Evolutionary conservation across 805 yeast genomes (phyloP).

Genomic region (Wickerhamiella nectarea): DNA sequence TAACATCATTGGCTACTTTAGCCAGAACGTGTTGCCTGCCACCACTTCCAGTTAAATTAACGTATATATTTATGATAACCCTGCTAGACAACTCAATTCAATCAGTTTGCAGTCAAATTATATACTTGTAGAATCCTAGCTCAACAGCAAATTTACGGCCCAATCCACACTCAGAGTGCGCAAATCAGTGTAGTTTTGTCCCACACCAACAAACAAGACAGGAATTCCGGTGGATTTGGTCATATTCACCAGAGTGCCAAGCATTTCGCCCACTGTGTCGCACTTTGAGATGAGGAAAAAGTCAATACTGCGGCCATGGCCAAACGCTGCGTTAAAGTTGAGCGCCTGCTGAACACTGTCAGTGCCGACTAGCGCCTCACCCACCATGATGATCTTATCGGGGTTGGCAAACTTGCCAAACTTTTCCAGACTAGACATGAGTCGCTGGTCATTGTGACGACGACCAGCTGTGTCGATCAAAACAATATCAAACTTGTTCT

Average conservation of each 20-base stretch:
- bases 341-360: slow-evolving; percentile 93
- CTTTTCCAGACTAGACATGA: slow-evolving; percentile 90
- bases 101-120: too few relatives aligned
- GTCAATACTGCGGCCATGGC: slow-evolving; percentile 64
- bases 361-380: slow-evolving; percentile 94
- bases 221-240: slow-evolving; percentile 94
- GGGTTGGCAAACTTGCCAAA: slow-evolving; percentile 94
- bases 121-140: slow-evolving; percentile 31
- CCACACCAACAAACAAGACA: slow-evolving; percentile 87
- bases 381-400: slow-evolving; percentile 94
- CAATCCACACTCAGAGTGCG: slow-evolving; percentile 80
- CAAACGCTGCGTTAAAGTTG: slow-evolving; percentile 87
- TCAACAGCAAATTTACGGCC: slow-evolving; percentile 78
- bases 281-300: slow-evolving; percentile 89
- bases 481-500: slow-evolving; percentile 64
- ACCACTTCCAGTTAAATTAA: not conserved
- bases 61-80: not conserved
- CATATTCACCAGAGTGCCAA: slow-evolving; percentile 95
- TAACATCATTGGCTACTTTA: slow-evolving; percentile 35
- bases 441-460: slow-evolving; percentile 83
- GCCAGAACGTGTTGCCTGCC: slow-evolving; percentile 19
- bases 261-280: slow-evolving; percentile 93
- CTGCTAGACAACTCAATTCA: too few relatives aligned
- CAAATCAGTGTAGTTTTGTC: slow-evolving; percentile 91
- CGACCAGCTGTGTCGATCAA: slow-evolving; percentile 96